A percentile compares a stretch with the other conserved stretches of the same genome.
These are phyloP conservation scores for Apiospora sp. DNA, from an alignment of 2,329 filamentous ascomycete species.

Conservation along the genomic window DNA sequence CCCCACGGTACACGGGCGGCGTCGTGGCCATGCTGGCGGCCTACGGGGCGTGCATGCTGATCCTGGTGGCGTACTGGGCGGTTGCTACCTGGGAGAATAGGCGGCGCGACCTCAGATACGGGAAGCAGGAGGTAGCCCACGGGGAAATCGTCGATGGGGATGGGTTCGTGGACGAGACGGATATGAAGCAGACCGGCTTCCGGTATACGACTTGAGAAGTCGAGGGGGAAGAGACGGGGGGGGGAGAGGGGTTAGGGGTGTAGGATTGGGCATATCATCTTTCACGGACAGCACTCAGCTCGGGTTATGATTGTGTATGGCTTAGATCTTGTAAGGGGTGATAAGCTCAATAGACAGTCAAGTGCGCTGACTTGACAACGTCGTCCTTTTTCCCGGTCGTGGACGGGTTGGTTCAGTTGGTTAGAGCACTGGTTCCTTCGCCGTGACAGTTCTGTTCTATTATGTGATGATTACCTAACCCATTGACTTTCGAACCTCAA, in stretches of 20 bases:
- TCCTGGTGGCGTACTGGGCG: constrained; percentile 44
- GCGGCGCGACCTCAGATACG: constrained; percentile 36
- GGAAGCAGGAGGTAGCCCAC: constrained; percentile 33
- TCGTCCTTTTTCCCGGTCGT: too few species aligned
- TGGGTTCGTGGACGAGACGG: constrained; percentile 35
- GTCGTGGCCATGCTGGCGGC: constrained; percentile 46
- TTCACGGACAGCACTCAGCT: too few species aligned
- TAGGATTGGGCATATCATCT: too few species aligned
- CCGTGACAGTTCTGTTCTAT: too few species aligned
- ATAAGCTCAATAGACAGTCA: too few species aligned
- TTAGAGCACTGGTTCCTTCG: constrained; percentile 9
- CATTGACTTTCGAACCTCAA: too few species aligned
- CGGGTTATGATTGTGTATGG: too few species aligned
- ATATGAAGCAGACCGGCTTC: constrained; percentile 37
- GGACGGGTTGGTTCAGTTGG: constrained; percentile 24
- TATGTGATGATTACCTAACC: too few species aligned
- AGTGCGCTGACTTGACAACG: too few species aligned
- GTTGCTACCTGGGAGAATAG: constrained; percentile 38
- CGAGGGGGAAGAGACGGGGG: neutral
- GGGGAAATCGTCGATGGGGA: constrained; percentile 31
- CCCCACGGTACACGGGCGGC: constrained; percentile 47
- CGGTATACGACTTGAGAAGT: constrained; percentile 37
- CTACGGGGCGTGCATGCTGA: constrained; percentile 43
- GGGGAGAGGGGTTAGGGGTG: constrained; percentile 18
- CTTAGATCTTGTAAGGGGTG: too few species aligned